phyloP scores from a whole-genome alignment of 73 alveolate genomes.

The Tetrahymena malaccensis region DNA sequence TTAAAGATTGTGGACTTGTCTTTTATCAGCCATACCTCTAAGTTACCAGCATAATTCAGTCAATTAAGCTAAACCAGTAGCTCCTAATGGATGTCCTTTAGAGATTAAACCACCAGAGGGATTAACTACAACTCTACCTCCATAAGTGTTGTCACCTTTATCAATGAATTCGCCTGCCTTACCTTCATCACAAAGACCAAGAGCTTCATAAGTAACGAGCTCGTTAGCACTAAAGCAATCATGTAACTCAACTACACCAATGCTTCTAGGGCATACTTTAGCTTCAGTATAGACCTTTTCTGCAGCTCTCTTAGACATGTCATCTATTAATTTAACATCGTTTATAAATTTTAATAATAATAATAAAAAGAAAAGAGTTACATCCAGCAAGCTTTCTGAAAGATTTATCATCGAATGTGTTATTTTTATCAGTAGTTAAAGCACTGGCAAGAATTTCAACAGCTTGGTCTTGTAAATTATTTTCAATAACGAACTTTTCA shows the following conservation, averaged over 20 bases:
- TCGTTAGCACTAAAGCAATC: conserved; percentile 87
- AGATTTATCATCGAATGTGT: conserved; percentile 53
- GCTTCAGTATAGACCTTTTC: conserved; percentile 49
- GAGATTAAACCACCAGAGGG: conserved; percentile 86
- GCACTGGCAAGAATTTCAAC: conserved; percentile 63
- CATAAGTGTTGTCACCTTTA: conserved; percentile 66
- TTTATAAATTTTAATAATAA: not conserved
- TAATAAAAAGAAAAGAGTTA: not conserved
- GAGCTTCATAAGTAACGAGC: conserved; percentile 72
- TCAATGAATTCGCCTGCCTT: conserved; percentile 81
- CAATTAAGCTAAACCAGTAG: conserved; percentile 85
- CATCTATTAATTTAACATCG: not conserved
- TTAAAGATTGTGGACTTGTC: conserved; percentile 73
- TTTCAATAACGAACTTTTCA: conserved; percentile 55
- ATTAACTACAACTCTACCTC: conserved; percentile 67
- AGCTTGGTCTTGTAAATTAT: conserved; percentile 70
- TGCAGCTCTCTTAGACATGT: conserved; percentile 72
- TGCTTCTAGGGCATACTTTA: conserved; percentile 55
- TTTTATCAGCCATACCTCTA: conserved; percentile 78
- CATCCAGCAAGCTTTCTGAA: conserved; percentile 66
- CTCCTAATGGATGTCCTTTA: conserved; percentile 88
- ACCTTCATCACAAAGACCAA: conserved; percentile 79
- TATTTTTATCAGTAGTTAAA: conserved; percentile 55
- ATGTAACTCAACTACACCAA: conserved; percentile 71
- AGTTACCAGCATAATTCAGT: conserved; percentile 85